Evolutionary conservation across 2,329 filamentous ascomycete species (phyloP).

Genomic region (Hypoxylon sp.): DNA sequence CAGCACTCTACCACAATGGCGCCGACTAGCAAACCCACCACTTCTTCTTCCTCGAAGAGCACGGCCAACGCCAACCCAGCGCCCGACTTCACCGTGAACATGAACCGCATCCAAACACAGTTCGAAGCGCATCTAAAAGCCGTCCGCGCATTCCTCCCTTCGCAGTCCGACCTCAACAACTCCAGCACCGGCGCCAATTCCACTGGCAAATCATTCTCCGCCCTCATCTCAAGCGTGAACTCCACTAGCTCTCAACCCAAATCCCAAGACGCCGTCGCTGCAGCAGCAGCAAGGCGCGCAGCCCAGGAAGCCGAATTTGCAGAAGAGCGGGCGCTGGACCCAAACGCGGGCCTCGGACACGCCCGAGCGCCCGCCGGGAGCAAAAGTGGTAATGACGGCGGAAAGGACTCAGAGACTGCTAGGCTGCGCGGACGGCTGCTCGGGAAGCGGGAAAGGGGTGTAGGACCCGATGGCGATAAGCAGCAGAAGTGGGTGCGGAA

Average conservation of each 20-base stretch:
- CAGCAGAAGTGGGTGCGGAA: slow-evolving; percentile 36
- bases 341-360: slow-evolving; percentile 49
- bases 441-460: slow-evolving; percentile 40
- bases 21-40: slow-evolving; percentile 38
- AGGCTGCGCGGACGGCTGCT: slow-evolving; percentile 47
- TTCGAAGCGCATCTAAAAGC: slow-evolving; percentile 45
- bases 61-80: slow-evolving; percentile 50
- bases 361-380: slow-evolving; percentile 18
- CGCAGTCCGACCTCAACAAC: slow-evolving; percentile 27
- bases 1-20: slow-evolving; percentile 44
- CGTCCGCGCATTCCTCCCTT: slow-evolving; percentile 31
- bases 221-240: slow-evolving; percentile 16
- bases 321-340: slow-evolving; percentile 47
- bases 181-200: slow-evolving; percentile 3
- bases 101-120: slow-evolving; percentile 53
- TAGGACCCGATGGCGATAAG: neutral
- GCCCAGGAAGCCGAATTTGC: slow-evolving; percentile 46
- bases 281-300: slow-evolving; percentile 30
- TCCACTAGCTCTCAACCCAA: neutral
- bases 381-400: slow-evolving; percentile 15
- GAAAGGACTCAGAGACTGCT: slow-evolving; percentile 43
- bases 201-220: slow-evolving; percentile 36
- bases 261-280: slow-evolving; percentile 5
- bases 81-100: slow-evolving; percentile 51
- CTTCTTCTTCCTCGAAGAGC: slow-evolving; percentile 39